Conservation (phyloP, 1,139 yeast genomes). For the Candida gigantensis region DNA sequence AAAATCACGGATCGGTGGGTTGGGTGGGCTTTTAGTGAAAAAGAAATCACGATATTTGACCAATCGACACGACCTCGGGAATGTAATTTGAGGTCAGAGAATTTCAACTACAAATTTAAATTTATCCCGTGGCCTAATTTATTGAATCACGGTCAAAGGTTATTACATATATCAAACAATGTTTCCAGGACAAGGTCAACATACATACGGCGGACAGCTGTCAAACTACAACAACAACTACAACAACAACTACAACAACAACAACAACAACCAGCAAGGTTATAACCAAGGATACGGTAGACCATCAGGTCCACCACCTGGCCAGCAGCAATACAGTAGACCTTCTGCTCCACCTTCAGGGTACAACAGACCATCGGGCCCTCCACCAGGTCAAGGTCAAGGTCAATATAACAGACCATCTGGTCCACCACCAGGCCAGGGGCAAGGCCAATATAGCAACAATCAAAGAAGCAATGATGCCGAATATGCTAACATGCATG, state of each 20-base stretch:
- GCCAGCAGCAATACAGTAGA: conserved; percentile 10
- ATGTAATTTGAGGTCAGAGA: too few relatives aligned
- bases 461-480: conserved; percentile 7
- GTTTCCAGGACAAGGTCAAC: conserved; percentile 40
- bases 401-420: conserved; percentile 14
- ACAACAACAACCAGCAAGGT: background rate
- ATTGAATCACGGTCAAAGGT: background rate
- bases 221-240: conserved; percentile 14
- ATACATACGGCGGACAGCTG: conserved; percentile 18
- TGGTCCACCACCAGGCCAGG: conserved; percentile 11
- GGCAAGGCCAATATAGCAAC: conserved; percentile 3
- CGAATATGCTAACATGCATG: conserved; percentile 13
- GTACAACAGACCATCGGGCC: too few relatives aligned
- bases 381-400: conserved; percentile 9
- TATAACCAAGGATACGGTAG: conserved; percentile 10
- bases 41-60: too few relatives aligned
- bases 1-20: too few relatives aligned
- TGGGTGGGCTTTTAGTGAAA: too few relatives aligned
- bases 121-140: too few relatives aligned
- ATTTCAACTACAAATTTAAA: too few relatives aligned
- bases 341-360: conserved; percentile 14
- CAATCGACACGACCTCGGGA: too few relatives aligned
- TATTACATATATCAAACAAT: conserved; percentile 15
- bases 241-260: background rate
- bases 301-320: conserved; percentile 12